phyloP scores from a whole-genome alignment of 176 grass and related monocot species.

The Phoenix dactylifera region DNA sequence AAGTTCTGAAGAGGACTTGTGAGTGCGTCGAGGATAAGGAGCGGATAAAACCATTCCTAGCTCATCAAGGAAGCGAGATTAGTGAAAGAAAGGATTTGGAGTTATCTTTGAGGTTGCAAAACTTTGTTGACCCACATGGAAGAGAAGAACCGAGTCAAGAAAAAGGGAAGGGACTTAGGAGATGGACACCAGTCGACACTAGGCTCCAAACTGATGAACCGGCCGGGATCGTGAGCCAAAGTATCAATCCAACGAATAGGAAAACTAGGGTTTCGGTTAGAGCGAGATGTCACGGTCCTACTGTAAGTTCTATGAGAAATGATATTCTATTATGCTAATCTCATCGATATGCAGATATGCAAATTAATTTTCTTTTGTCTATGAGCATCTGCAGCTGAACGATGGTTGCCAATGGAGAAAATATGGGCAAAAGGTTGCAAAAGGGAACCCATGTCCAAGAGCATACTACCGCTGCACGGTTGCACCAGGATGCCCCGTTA shows the following conservation, averaged over 20 bases:
- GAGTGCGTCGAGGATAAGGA: slow-evolving; percentile 30
- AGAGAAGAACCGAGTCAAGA: background rate
- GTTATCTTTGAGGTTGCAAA: slow-evolving; percentile 53
- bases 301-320: slow-evolving; percentile 38
- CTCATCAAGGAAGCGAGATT: slow-evolving; percentile 20
- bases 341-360: no score
- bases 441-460: slow-evolving; percentile 95
- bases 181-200: slow-evolving; percentile 34
- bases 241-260: slow-evolving; percentile 75
- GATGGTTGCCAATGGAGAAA: slow-evolving; percentile 98
- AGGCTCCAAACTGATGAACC: slow-evolving; percentile 17
- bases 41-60: slow-evolving; percentile 15
- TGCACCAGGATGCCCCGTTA: slow-evolving; percentile 79
- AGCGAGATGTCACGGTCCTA: slow-evolving; percentile 81
- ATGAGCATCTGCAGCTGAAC: slow-evolving; percentile 52
- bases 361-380: no score
- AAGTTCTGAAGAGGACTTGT: slow-evolving; percentile 19
- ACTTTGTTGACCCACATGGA: slow-evolving; percentile 30
- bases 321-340: no score
- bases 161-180: slow-evolving; percentile 13
- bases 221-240: slow-evolving; percentile 42
- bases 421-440: slow-evolving; percentile 91
- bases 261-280: slow-evolving; percentile 99
- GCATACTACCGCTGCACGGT: slow-evolving; percentile 97
- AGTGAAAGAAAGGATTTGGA: slow-evolving; percentile 46